Evolutionary conservation across 164 flowering plant species (phyloP).

Genomic region (Nelumbo lutea): DNA sequence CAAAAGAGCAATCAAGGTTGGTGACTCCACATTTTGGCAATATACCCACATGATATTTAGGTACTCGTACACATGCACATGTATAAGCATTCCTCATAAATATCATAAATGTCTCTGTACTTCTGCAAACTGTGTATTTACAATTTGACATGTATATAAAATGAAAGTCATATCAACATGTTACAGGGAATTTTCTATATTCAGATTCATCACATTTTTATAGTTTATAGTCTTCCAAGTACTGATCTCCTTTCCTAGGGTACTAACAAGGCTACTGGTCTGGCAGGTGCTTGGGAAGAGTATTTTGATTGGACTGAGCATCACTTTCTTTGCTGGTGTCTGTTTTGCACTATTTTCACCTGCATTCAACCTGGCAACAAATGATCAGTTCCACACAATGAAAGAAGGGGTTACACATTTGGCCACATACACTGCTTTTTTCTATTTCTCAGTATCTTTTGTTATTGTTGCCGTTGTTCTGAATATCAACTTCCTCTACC

Average conservation of each 20-base stretch:
- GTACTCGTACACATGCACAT: not conserved
- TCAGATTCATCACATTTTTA: too few relatives aligned
- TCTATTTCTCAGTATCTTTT: slow-evolving; percentile 74
- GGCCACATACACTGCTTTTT: slow-evolving; percentile 73
- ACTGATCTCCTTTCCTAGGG: too few relatives aligned
- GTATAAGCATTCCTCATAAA: not conserved
- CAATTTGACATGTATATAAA: too few relatives aligned
- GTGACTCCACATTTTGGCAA: not conserved
- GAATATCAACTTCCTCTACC: slow-evolving; percentile 60
- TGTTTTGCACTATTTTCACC: slow-evolving; percentile 84
- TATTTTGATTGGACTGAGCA: slow-evolving; percentile 45
- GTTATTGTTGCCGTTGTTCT: slow-evolving; percentile 56
- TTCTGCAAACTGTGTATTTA: too few relatives aligned
- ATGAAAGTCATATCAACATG: too few relatives aligned
- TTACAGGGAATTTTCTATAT: too few relatives aligned
- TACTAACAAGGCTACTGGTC: not conserved
- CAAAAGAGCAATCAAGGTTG: slow-evolving; percentile 73
- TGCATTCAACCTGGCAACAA: slow-evolving; percentile 74
- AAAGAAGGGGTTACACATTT: slow-evolving; percentile 63
- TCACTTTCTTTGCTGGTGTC: slow-evolving; percentile 65
- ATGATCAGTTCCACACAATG: slow-evolving; percentile 72
- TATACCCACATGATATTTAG: too few relatives aligned
- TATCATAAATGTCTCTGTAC: not conserved
- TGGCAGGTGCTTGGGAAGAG: slow-evolving; percentile 67
- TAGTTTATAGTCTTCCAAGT: too few relatives aligned